Evolutionary conservation across 2,329 filamentous ascomycete species (phyloP).

Genomic region (Waltergamsia citrina): DNA sequence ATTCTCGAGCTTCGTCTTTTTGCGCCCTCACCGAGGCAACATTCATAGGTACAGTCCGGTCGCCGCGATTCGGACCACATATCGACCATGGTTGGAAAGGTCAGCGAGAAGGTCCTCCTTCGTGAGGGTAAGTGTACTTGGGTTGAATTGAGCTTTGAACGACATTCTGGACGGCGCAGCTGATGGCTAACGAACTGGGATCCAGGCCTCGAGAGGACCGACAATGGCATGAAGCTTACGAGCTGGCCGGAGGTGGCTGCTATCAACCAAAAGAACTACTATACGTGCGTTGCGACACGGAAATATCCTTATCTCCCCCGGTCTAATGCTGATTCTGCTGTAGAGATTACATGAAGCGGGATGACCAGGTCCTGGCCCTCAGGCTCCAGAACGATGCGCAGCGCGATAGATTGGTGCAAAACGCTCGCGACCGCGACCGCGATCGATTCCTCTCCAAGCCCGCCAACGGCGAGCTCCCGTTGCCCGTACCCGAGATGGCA

Average conservation of each 20-base stretch:
- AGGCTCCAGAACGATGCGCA: conserved; percentile 82
- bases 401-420: conserved; percentile 74
- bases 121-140: conserved; percentile 42
- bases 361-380: conserved; percentile 88
- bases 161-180: background rate
- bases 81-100: conserved; percentile 50
- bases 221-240: conserved; percentile 95
- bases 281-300: conserved; percentile 78
- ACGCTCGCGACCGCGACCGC: conserved; percentile 79
- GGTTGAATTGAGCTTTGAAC: background rate
- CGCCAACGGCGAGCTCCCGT: conserved; percentile 55
- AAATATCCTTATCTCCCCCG: background rate
- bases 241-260: conserved; percentile 87
- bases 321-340: conserved; percentile 5
- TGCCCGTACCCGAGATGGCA: conserved; percentile 49
- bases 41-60: conserved; percentile 1
- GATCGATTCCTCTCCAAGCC: conserved; percentile 64
- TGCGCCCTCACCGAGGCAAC: conserved; percentile 1
- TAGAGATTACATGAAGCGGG: conserved; percentile 95
- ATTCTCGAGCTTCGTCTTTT: background rate
- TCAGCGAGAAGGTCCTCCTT: conserved; percentile 55
- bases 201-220: conserved; percentile 83
- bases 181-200: background rate
- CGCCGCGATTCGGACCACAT: conserved; percentile 6
- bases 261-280: conserved; percentile 99